Evolutionary conservation across 2,329 filamentous ascomycete species (phyloP).

Genomic region (Fusarium bulbicola): DNA sequence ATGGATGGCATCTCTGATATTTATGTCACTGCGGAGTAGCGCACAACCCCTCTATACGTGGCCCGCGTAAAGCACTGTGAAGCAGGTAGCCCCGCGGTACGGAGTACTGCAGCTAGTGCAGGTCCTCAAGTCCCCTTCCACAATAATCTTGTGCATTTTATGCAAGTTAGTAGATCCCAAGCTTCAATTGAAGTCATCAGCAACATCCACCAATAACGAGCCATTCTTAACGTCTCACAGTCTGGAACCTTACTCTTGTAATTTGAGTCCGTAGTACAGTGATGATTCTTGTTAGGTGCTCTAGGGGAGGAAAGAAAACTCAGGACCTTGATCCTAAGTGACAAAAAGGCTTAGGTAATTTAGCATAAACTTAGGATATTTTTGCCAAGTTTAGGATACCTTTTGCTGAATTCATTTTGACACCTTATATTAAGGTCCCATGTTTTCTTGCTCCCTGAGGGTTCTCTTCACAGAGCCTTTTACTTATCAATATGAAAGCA

Average conservation of each 20-base stretch:
- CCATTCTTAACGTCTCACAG: not conserved
- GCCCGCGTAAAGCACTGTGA: conserved; percentile 36
- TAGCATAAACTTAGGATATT: no score
- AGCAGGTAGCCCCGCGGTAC: conserved; percentile 7
- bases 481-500: not conserved
- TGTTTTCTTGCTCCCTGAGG: no score
- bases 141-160: not conserved
- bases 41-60: not conserved
- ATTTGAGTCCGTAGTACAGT: not conserved
- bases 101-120: not conserved
- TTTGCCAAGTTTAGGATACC: no score
- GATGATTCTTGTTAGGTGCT: not conserved
- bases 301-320: no score
- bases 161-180: not conserved
- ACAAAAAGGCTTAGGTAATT: no score
- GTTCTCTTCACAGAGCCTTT: not conserved
- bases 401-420: no score
- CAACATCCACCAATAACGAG: not conserved
- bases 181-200: not conserved
- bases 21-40: not conserved
- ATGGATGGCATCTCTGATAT: not conserved
- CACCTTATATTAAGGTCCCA: no score
- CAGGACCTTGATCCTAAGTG: no score
- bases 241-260: not conserved
- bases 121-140: not conserved